phyloP scores from a whole-genome alignment of 768 basidiomycete species.

The Podaxis sp. region DNA sequence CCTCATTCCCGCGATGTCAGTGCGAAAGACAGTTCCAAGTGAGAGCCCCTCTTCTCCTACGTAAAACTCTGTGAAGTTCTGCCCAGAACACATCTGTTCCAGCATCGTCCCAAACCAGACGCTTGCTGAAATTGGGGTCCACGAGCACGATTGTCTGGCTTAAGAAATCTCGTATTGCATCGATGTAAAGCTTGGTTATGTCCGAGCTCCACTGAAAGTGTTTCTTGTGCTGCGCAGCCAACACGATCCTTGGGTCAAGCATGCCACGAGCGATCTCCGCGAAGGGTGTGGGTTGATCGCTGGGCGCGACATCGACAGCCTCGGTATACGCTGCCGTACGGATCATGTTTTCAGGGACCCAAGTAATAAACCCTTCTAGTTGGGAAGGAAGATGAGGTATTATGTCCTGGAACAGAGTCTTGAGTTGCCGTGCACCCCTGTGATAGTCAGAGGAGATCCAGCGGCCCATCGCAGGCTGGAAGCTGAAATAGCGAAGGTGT shows the following conservation, averaged over 20 bases:
- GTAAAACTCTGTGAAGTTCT: background rate
- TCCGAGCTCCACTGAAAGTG: background rate
- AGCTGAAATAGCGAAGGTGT: background rate
- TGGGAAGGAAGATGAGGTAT: background rate
- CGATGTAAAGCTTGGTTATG: background rate
- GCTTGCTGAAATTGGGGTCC: background rate
- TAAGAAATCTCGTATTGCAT: background rate
- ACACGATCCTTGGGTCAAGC: background rate
- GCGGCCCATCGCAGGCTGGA: background rate
- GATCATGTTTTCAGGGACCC: too few species aligned
- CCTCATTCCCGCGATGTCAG: background rate
- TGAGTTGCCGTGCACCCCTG: background rate
- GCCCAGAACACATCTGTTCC: background rate
- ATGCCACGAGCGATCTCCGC: background rate
- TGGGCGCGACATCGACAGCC: background rate
- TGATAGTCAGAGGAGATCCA: background rate
- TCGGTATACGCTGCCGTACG: background rate
- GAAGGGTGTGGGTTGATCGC: background rate
- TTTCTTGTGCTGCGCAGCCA: background rate
- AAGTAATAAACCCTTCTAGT: too few species aligned
- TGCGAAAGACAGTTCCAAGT: background rate
- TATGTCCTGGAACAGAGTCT: background rate
- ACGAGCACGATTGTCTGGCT: background rate
- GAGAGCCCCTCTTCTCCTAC: background rate
- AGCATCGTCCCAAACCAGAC: background rate